Evolutionary conservation across 352 stramenopile species (phyloP).

Genomic region (Globisporangium orthogonon): DNA sequence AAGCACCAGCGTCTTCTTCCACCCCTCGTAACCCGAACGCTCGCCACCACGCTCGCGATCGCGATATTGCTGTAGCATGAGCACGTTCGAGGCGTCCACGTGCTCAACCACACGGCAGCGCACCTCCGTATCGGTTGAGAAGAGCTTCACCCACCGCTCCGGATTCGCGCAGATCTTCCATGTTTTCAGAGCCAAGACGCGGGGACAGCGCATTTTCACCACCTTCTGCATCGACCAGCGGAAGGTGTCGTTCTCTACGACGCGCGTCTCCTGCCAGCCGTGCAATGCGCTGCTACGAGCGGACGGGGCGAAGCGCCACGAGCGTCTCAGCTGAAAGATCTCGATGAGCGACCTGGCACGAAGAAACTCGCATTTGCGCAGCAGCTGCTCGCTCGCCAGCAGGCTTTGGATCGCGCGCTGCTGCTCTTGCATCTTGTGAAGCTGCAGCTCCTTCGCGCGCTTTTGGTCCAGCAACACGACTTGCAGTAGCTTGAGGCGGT

Average conservation of each 20-base stretch:
- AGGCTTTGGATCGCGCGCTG: neutral
- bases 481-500: neutral
- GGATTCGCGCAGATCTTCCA: conserved; percentile 9
- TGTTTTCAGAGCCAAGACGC: neutral
- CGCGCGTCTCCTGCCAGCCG: conserved; percentile 1
- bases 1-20: conserved; percentile 5
- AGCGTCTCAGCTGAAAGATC: neutral
- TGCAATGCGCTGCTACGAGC: neutral
- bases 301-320: neutral
- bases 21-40: neutral
- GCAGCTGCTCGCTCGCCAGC: neutral
- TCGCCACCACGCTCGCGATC: neutral
- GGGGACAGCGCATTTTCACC: neutral
- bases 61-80: neutral
- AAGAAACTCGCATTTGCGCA: neutral
- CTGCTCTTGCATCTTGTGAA: neutral
- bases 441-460: neutral
- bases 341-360: neutral
- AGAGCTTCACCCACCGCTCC: neutral
- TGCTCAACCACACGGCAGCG: neutral
- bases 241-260: conserved; percentile 1
- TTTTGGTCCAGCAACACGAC: neutral
- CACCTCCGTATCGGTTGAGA: neutral
- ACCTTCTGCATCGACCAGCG: conserved; percentile 8
- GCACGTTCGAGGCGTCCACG: neutral